Evolutionary conservation across 345 rosid genomes (phyloP).

Genomic region (Toxicodendron radicans): DNA sequence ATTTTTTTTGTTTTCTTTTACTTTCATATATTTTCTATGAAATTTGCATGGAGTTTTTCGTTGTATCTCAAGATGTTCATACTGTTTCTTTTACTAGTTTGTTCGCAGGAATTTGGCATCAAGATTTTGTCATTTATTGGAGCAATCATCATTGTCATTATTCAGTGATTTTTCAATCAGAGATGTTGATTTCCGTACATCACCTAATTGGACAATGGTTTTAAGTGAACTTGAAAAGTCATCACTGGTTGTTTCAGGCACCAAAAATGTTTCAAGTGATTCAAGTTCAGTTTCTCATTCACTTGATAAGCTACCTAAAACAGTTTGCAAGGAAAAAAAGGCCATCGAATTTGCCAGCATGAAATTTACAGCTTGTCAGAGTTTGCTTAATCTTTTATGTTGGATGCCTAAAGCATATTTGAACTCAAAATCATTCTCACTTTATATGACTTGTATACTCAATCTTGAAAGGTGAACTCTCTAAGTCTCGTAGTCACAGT

Average conservation of each 20-base stretch:
- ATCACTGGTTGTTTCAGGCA: conserved; percentile 26
- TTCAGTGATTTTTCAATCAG: conserved; percentile 31
- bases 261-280: conserved; percentile 12
- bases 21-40: not conserved
- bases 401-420: conserved; percentile 77
- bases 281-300: conserved; percentile 18
- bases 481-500: not conserved
- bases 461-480: conserved; percentile 72
- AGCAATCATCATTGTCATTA: conserved; percentile 38
- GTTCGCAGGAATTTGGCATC: conserved; percentile 82
- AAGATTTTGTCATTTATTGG: conserved; percentile 53
- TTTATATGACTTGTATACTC: conserved; percentile 50
- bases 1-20: not conserved
- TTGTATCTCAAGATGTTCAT: conserved; percentile 23
- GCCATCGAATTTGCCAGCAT: conserved; percentile 23
- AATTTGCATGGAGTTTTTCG: not conserved
- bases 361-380: conserved; percentile 55
- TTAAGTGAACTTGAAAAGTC: conserved; percentile 50
- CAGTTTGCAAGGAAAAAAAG: conserved; percentile 31
- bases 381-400: conserved; percentile 59
- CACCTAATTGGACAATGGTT: conserved; percentile 62
- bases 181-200: conserved; percentile 41
- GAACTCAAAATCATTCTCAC: conserved; percentile 55
- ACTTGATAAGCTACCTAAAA: conserved; percentile 27
- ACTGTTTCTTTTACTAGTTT: conserved; percentile 55